Conservation (phyloP, 257 asterid species). For the Cynanchum wilfordii region DNA sequence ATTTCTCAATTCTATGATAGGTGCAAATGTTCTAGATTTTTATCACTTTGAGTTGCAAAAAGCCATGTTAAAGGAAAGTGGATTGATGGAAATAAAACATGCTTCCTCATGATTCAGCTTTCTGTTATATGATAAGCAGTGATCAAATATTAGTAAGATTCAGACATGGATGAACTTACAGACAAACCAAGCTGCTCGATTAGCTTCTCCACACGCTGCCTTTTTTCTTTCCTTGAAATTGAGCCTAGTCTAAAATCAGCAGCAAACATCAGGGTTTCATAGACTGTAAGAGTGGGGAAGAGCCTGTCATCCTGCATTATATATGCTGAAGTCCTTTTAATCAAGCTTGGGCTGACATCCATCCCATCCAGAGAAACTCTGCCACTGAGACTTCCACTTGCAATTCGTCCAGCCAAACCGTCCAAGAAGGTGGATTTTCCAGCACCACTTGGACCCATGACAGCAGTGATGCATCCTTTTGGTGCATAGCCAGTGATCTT, state of each 20-base stretch:
- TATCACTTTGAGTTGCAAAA: neutral
- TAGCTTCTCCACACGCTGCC: conserved; percentile 47
- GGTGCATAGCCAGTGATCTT: conserved; percentile 73
- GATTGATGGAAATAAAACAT: neutral
- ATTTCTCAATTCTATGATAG: neutral
- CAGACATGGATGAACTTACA: conserved; percentile 29
- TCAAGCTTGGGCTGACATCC: conserved; percentile 27
- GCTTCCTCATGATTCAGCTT: neutral
- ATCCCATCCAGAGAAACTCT: conserved; percentile 54
- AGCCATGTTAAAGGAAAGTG: neutral
- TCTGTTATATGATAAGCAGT: neutral
- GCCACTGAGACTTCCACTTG: conserved; percentile 73
- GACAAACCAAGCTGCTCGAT: conserved; percentile 72
- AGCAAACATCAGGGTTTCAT: conserved; percentile 80
- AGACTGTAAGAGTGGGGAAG: conserved; percentile 75
- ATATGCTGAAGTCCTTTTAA: conserved; percentile 35
- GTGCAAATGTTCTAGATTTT: neutral
- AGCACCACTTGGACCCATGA: conserved; percentile 94
- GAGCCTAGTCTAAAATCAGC: conserved; percentile 68
- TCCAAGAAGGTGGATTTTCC: conserved; percentile 81
- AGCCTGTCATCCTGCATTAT: conserved; percentile 55
- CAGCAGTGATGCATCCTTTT: conserved; percentile 73
- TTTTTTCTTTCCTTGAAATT: conserved; percentile 43
- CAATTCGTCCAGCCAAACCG: conserved; percentile 71
- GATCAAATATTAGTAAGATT: neutral